Base-by-base conservation (phyloP, 768 basidiomycete genomes). In the Agaricus sinodeliciosus region DNA sequence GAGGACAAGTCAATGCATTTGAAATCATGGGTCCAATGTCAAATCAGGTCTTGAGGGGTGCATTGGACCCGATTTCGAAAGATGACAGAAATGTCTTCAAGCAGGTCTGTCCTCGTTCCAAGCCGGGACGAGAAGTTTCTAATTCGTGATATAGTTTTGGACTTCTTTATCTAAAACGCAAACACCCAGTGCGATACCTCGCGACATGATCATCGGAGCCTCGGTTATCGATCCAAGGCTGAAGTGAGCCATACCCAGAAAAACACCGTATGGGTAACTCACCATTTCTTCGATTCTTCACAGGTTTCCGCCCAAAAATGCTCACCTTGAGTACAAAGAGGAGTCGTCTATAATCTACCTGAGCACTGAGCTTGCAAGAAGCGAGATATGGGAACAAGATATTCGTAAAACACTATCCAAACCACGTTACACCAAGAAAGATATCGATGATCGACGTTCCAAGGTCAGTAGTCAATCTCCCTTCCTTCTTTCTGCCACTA, bases 21-120 rank as follows among this genome's bases (percentile, higher is more conserved):
- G 94, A 98, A 65, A 79, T 97, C 31, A 87, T 88, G 74, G 95
- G 95, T 2, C 90, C 90, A 3, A 87, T 82, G 63, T 76, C 88
- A 0, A 89, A 77, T 49, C 85, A 88, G 62, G 80, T 94, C 9
- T 65, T 87, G 47, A 81, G 78, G 59, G 85, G 85, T 22, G 80
- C 78, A 1, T 61, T 88, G 42, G 76, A 69, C 18, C 80, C 80
- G 6, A 70, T 73, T 11, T 62, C 68, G 3, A 68, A 72, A 5
- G 77, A 84, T 40, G 66, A 74, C 2, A 69, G 80, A 40, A 67
- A 65, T 34, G 83, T 82, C 9, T 85, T 87, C 51, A 75, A 71
- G 51, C 73, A 82, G 74, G 88, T 86, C 46, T 26, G 59, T 48
- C 18, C 3, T 4, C 26, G 16, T 34, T 43, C 27, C 44, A 16